Conservation (phyloP, 2,329 filamentous ascomycete species). For the Waltergamsia citrina region DNA sequence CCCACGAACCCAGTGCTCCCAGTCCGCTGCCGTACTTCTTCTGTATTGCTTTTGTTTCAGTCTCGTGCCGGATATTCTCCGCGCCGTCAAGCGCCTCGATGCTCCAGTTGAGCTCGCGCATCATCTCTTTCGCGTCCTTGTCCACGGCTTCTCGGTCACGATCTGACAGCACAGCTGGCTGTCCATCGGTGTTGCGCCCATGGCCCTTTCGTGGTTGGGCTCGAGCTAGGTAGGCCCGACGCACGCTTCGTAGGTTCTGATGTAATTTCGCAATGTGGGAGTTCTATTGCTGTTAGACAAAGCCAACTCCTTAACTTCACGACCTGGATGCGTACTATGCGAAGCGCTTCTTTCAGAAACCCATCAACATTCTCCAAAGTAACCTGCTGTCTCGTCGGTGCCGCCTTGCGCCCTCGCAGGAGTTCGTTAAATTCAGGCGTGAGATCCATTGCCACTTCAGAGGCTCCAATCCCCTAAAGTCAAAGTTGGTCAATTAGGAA, state of each 20-base stretch:
- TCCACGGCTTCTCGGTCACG: slow-evolving; percentile 80
- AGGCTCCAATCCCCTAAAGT: too few relatives aligned
- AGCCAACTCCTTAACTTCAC: too few relatives aligned
- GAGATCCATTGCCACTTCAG: slow-evolving; percentile 55
- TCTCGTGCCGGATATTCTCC: slow-evolving; percentile 72
- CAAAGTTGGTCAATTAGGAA: too few relatives aligned
- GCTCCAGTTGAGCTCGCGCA: slow-evolving; percentile 75
- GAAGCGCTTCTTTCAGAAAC: slow-evolving; percentile 89
- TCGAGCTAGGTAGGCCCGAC: slow-evolving; percentile 85
- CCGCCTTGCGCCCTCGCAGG: slow-evolving; percentile 48
- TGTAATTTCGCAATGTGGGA: slow-evolving; percentile 75
- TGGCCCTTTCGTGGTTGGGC: slow-evolving; percentile 52
- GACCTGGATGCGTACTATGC: slow-evolving; percentile 55
- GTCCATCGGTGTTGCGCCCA: slow-evolving; percentile 32
- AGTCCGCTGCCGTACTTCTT: slow-evolving; percentile 60
- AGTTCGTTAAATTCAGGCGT: slow-evolving; percentile 61
- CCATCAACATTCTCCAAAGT: slow-evolving; percentile 57
- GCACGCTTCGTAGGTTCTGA: slow-evolving; percentile 70
- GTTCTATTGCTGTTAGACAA: slow-evolving; percentile 45
- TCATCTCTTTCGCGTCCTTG: slow-evolving; percentile 72
- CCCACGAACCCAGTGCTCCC: slow-evolving; percentile 56
- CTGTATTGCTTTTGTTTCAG: slow-evolving; percentile 58
- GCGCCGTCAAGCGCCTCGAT: slow-evolving; percentile 75
- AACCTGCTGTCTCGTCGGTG: slow-evolving; percentile 32
- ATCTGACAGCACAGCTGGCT: slow-evolving; percentile 58